These are phyloP conservation scores for Bryoerythrophyllum caledonicum DNA, from an alignment of 225 moss, liverwort and hornwort genomes.

Conservation along the genomic window DNA sequence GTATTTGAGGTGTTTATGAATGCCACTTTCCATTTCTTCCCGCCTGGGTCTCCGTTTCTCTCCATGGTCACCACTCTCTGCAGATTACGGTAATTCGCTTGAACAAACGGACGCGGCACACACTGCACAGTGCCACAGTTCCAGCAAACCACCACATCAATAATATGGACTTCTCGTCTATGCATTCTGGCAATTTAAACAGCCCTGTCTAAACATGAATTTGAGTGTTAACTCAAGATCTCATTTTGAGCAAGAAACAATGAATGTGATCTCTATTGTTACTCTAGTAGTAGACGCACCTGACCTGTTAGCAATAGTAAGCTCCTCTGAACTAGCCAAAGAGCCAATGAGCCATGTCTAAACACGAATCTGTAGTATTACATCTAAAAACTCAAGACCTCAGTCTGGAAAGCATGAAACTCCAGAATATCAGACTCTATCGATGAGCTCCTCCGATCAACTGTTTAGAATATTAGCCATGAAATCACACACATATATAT, in stretches of 20 bases:
- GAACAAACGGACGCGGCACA: slow-evolving; percentile 37
- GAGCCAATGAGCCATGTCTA: background rate
- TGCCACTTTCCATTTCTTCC: slow-evolving; percentile 35
- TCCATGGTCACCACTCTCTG: slow-evolving; percentile 32
- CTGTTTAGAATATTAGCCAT: background rate
- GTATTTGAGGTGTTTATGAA: slow-evolving; percentile 2
- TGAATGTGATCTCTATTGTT: too few species aligned
- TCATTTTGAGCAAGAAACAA: too few species aligned
- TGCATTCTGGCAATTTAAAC: too few species aligned
- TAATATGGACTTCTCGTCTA: too few species aligned
- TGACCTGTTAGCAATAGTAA: too few species aligned
- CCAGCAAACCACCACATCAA: background rate
- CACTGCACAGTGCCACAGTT: slow-evolving; percentile 3
- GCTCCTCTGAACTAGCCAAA: background rate
- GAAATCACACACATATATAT: background rate
- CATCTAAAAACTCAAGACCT: too few species aligned
- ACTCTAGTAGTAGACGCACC: too few species aligned
- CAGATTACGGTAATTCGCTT: slow-evolving; percentile 33
- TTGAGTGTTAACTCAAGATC: too few species aligned
- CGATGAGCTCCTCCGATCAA: background rate
- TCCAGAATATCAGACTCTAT: too few species aligned
- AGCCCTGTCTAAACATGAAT: too few species aligned
- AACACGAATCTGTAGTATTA: too few species aligned
- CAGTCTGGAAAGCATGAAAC: too few species aligned
- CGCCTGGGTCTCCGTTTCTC: slow-evolving; percentile 5